These are phyloP conservation scores for Exobasidium cylindrosporum DNA, from an alignment of 1,284 basidiomycete genomes.

Conservation along the genomic window DNA sequence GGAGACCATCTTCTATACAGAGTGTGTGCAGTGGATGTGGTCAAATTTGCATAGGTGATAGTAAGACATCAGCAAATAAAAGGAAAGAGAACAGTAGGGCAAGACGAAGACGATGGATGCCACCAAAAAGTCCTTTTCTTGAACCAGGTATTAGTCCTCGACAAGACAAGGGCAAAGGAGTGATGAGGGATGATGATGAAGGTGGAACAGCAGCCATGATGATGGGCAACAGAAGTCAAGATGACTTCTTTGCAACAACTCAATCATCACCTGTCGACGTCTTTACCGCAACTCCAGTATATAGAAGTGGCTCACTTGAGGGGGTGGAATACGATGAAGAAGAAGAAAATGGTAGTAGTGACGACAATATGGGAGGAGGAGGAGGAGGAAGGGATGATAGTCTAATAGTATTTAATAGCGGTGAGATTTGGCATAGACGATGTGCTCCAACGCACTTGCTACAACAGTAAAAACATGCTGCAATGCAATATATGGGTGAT, in stretches of 20 bases:
- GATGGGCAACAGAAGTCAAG: conserved; percentile 2
- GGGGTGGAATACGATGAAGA: background rate
- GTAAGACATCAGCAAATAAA: background rate
- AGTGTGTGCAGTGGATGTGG: conserved; percentile 1
- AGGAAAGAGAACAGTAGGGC: background rate
- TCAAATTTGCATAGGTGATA: background rate
- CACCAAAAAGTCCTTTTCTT: conserved; percentile 10
- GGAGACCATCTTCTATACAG: conserved; percentile 30
- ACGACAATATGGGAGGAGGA: background rate
- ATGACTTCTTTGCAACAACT: background rate
- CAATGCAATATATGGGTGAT: too few relatives aligned
- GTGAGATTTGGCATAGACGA: conserved; percentile 13
- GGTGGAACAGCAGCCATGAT: background rate
- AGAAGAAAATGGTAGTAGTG: background rate
- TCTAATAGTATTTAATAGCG: conserved; percentile 6
- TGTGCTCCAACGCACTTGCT: conserved; percentile 3
- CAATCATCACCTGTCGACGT: background rate
- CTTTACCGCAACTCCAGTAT: background rate
- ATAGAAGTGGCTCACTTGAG: background rate
- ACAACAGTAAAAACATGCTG: background rate
- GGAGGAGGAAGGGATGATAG: background rate
- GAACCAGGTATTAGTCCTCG: conserved; percentile 5
- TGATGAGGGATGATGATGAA: background rate
- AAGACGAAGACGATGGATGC: background rate
- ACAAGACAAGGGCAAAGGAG: conserved; percentile 19